Base-by-base conservation (phyloP, 83 land plant species). In the Thuja plicata region DNA sequence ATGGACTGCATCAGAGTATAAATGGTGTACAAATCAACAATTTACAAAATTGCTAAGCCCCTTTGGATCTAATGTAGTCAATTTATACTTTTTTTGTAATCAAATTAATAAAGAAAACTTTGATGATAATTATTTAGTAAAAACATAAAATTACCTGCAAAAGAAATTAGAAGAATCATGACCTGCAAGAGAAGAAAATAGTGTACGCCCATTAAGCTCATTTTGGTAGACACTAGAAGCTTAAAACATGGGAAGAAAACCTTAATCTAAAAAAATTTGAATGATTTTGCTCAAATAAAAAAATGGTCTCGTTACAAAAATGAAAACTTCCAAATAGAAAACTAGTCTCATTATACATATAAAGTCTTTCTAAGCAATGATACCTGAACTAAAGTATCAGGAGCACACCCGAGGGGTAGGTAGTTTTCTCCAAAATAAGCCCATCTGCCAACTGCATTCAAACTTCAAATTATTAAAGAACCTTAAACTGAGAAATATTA, bases 351-450 rank as follows among this genome's bases (percentile, higher is more conserved):
- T 19, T 46, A 41, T 9, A 81, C 9, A 82, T 11, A 82, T 45
- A 82, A 82, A 82, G 1, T 50, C 46, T 24, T 52, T 17, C 8
- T 24, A 30, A 40, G n/a, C 37, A 15, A 34, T 84, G 54, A 40
- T 90, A 96, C 97, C 96, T 97, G 99, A 84, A 97, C 99, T 48
- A 98, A 92, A 41, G 99, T 99, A 94, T 98, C 98, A 81, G 99
- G 99, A 98, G 93, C 88, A 98, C 99, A 82, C 99, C 99, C 89
- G 97, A 89, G 24, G 99, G 97, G 88, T 90, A 89, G 40, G 98
- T 91, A 37, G 93, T 95, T 90, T 97, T 97, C 92, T 98, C 99
- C 81, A 98, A 88, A 77, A 96, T 88, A 55, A 98, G 95, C 21
- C 96, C 99, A 88, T 97, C 99, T 85, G 99, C 95, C 86, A 98